A percentile compares a stretch with the other conserved stretches of the same genome.
These are phyloP conservation scores for Phytopythium ostracodes DNA, from an alignment of 352 stramenopile genomes.

Conservation along the genomic window DNA sequence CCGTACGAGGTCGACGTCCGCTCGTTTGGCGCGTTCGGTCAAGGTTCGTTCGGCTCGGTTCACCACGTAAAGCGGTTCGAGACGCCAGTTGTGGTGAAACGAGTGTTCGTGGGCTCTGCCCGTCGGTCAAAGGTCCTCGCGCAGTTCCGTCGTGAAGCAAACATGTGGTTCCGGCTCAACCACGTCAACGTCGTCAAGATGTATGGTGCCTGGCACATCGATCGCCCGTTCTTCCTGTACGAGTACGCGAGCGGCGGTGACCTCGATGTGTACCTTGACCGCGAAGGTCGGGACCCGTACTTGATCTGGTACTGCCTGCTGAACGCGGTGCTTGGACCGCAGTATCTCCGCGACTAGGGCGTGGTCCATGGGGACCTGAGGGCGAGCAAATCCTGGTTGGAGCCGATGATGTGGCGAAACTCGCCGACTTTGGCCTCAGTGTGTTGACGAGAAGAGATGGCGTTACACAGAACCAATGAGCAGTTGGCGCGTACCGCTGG, in stretches of 20 bases:
- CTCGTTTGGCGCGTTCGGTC: too few species aligned
- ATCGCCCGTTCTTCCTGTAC: conserved; percentile 3
- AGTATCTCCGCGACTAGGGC: conserved; percentile 34
- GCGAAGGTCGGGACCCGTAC: background rate
- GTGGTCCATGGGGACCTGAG: conserved; percentile 75
- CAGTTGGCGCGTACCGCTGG: conserved; percentile 2
- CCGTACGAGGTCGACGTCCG: too few species aligned
- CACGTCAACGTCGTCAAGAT: conserved; percentile 15
- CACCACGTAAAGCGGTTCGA: too few species aligned
- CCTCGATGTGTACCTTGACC: background rate
- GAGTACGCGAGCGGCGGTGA: background rate
- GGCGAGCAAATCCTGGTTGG: conserved; percentile 64
- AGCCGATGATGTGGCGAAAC: conserved; percentile 11
- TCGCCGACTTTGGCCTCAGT: conserved; percentile 15
- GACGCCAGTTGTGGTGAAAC: too few species aligned
- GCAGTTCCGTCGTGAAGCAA: conserved; percentile 8
- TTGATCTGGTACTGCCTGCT: conserved; percentile 5
- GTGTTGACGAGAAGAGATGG: too few species aligned
- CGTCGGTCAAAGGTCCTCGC: too few species aligned
- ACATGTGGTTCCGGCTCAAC: conserved; percentile 9
- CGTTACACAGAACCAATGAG: too few species aligned
- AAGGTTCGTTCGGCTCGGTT: too few species aligned
- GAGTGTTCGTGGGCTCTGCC: too few species aligned
- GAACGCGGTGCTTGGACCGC: conserved; percentile 22
- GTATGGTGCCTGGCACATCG: conserved; percentile 18